These are phyloP conservation scores for Dactylonectria macrodidyma DNA, from an alignment of 2,329 filamentous ascomycete species.

Conservation along the genomic window DNA sequence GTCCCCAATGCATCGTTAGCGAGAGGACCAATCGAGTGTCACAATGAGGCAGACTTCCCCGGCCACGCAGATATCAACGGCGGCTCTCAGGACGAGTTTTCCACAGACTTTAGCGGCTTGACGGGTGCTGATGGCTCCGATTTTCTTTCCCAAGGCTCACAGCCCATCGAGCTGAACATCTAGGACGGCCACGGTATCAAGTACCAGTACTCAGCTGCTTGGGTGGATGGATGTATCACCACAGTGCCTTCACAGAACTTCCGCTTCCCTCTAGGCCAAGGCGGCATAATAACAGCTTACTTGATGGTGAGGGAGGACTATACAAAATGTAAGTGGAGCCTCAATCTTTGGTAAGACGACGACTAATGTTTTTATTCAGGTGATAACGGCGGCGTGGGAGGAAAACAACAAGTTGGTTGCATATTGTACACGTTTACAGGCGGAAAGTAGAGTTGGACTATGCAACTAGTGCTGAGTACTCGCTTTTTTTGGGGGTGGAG, in stretches of 20 bases:
- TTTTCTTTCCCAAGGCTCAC: neutral
- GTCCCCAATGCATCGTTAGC: conserved; percentile 21
- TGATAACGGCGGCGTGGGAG: conserved; percentile 27
- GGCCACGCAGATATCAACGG: conserved; percentile 35
- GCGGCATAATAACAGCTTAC: conserved; percentile 37
- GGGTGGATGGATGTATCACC: conserved; percentile 39
- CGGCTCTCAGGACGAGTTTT: conserved; percentile 26
- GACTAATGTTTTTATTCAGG: neutral
- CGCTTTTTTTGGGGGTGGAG: too few relatives aligned
- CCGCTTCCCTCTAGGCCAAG: conserved; percentile 36
- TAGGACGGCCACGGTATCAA: conserved; percentile 33
- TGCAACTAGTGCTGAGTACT: too few relatives aligned
- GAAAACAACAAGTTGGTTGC: conserved; percentile 23
- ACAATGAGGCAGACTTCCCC: conserved; percentile 36
- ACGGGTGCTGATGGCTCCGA: neutral
- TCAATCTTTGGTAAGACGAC: neutral
- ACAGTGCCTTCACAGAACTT: conserved; percentile 32
- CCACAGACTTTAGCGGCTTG: conserved; percentile 15
- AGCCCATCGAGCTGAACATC: conserved; percentile 12
- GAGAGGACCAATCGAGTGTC: conserved; percentile 26
- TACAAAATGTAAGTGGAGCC: conserved; percentile 38
- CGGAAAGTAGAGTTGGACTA: neutral
- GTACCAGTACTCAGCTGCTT: conserved; percentile 37
- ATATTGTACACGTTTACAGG: conserved; percentile 22
- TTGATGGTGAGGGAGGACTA: conserved; percentile 39